A percentile compares a stretch with the other conserved stretches of the same genome.
phyloP scores from a whole-genome alignment of 768 basidiomycete species.

The Galerina marginata region DNA sequence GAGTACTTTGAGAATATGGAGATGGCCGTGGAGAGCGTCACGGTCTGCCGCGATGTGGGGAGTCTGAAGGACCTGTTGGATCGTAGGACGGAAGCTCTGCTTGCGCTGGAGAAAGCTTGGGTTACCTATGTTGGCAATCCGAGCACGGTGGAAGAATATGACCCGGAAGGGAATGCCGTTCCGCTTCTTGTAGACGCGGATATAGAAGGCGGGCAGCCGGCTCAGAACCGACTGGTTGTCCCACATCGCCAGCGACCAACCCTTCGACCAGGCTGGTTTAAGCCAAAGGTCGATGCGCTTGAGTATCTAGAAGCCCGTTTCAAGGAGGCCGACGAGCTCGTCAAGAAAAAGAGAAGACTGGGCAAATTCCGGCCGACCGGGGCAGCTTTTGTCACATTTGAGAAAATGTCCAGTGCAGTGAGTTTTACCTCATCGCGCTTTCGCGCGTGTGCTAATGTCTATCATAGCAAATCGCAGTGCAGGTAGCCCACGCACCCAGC shows the following conservation, averaged over 20 bases:
- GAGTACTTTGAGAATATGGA: slow-evolving; percentile 94
- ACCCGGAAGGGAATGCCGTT: slow-evolving; percentile 63
- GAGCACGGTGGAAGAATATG: slow-evolving; percentile 81
- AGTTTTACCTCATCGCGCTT: neutral
- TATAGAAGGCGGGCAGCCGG: slow-evolving; percentile 55
- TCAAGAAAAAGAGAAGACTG: slow-evolving; percentile 70
- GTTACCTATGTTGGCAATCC: slow-evolving; percentile 93
- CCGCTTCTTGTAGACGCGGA: slow-evolving; percentile 57
- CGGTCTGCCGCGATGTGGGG: slow-evolving; percentile 83
- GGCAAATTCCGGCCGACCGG: slow-evolving; percentile 84
- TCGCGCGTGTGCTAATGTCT: neutral
- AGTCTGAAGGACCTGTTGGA: slow-evolving; percentile 76
- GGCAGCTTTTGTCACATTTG: slow-evolving; percentile 94
- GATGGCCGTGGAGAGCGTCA: slow-evolving; percentile 90
- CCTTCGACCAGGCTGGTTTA: slow-evolving; percentile 76
- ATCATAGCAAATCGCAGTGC: slow-evolving; percentile 82
- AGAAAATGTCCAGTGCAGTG: slow-evolving; percentile 92
- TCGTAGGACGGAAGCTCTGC: slow-evolving; percentile 77
- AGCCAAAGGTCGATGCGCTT: slow-evolving; percentile 82
- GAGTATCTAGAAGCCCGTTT: slow-evolving; percentile 87
- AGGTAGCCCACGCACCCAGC: slow-evolving; percentile 76
- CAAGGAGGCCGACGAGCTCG: slow-evolving; percentile 80
- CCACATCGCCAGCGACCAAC: slow-evolving; percentile 82
- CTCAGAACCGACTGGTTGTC: slow-evolving; percentile 61
- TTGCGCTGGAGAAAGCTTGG: slow-evolving; percentile 86